Percentiles rank a stretch among this genome's conserved stretches.
These are phyloP conservation scores for Apiotrichum gamsii DNA, from an alignment of 1,284 basidiomycete genomes.

Conservation along the genomic window DNA sequence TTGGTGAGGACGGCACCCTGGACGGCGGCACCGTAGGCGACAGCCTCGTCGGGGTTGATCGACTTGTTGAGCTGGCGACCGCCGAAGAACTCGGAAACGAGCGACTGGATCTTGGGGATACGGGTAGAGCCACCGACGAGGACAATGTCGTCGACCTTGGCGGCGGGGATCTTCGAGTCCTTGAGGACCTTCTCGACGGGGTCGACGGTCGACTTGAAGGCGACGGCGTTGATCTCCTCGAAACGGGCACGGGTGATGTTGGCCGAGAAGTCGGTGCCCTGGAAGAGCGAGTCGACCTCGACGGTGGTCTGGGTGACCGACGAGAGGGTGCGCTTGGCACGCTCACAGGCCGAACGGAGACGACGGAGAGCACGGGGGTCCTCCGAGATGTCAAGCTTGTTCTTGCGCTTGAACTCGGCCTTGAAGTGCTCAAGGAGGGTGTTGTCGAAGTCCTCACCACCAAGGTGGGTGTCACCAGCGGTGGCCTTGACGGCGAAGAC, in stretches of 20 bases:
- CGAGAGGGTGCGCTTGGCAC: conserved; percentile 96
- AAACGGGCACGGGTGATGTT: conserved; percentile 97
- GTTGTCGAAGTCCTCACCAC: conserved; percentile 99
- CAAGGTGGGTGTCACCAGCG: conserved; percentile 96
- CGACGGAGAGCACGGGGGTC: conserved; percentile 96
- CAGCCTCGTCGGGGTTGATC: conserved; percentile 95
- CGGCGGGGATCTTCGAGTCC: conserved; percentile 88
- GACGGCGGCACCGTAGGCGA: conserved; percentile 94
- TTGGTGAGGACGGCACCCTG: conserved; percentile 95
- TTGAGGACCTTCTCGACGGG: conserved; percentile 98
- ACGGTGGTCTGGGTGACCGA: conserved; percentile 95
- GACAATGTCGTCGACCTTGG: conserved; percentile 66
- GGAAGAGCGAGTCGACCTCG: conserved; percentile 96
- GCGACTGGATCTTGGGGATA: conserved; percentile 96
- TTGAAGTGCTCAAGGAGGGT: conserved; percentile 85
- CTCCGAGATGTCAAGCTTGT: conserved; percentile 81
- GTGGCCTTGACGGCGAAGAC: conserved; percentile 97
- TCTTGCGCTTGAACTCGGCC: conserved; percentile 97
- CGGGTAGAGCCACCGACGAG: conserved; percentile 97
- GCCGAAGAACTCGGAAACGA: conserved; percentile 97
- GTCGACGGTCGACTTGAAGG: conserved; percentile 94
- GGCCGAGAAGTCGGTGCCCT: conserved; percentile 98
- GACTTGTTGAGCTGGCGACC: conserved; percentile 91
- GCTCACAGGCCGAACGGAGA: conserved; percentile 95
- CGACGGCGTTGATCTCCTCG: conserved; percentile 95